These are phyloP conservation scores for Agastache rugosa DNA, from an alignment of 257 asterid genomes.

Conservation along the genomic window DNA sequence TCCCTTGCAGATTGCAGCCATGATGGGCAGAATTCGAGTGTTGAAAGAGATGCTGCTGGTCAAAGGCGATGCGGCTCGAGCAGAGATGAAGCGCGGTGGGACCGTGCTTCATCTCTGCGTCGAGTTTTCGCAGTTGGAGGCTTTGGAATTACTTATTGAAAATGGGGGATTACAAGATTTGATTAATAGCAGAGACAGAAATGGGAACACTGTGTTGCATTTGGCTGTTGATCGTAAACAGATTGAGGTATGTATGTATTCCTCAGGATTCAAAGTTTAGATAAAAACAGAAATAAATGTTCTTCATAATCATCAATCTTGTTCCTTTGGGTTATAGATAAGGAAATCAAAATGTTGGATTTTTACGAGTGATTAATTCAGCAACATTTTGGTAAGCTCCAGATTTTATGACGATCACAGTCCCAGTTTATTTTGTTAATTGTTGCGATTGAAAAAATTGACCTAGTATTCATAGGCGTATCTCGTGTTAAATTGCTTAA, in stretches of 20 bases:
- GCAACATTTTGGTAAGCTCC: no score
- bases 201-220: slow-evolving; percentile 49
- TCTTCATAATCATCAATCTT: no score
- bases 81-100: slow-evolving; percentile 6
- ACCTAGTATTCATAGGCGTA: no score
- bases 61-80: slow-evolving; percentile 40
- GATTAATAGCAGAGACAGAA: slow-evolving; percentile 39
- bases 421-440: no score
- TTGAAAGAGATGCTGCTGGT: slow-evolving; percentile 39
- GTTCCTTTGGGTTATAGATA: no score
- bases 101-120: slow-evolving; percentile 57
- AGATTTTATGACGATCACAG: no score
- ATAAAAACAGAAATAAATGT: no score
- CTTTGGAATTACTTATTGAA: slow-evolving; percentile 34
- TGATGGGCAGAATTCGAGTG: slow-evolving; percentile 47
- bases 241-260: slow-evolving; percentile 34
- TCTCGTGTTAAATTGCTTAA: no score
- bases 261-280: no score
- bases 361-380: no score
- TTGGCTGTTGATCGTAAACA: slow-evolving; percentile 43
- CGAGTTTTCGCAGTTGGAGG: slow-evolving; percentile 42
- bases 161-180: slow-evolving; percentile 2
- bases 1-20: slow-evolving; percentile 56
- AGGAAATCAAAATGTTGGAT: no score
- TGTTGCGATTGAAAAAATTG: no score